phyloP scores from a whole-genome alignment of 2,329 filamentous ascomycete species.

The Orbilia blumenaviensis region DNA sequence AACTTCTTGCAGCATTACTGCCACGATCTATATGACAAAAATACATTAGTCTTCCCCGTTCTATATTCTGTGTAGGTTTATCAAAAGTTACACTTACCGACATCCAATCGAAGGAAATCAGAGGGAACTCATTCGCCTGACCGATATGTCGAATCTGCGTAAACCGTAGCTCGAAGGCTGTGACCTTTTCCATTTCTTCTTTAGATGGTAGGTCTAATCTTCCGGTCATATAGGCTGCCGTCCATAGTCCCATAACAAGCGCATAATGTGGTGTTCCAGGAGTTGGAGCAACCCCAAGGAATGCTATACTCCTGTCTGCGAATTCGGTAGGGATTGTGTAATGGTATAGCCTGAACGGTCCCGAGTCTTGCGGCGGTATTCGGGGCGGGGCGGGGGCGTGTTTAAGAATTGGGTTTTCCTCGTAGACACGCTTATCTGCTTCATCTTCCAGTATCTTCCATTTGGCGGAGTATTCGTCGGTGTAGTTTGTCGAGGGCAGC shows the following conservation, averaged over 20 bases:
- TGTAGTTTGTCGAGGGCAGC: constrained; percentile 29
- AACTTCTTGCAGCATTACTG: constrained; percentile 31
- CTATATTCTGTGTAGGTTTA: background rate
- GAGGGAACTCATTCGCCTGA: constrained; percentile 42
- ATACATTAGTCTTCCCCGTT: background rate
- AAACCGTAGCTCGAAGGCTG: constrained; percentile 45
- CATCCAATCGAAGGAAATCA: constrained; percentile 49
- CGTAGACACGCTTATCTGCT: constrained; percentile 42
- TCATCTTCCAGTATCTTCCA: constrained; percentile 43
- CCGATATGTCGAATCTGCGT: constrained; percentile 48
- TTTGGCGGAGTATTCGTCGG: constrained; percentile 39
- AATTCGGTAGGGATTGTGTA: constrained; percentile 47
- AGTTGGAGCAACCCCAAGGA: constrained; percentile 39
- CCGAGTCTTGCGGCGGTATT: constrained; percentile 46
- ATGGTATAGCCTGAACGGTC: constrained; percentile 47
- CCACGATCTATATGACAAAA: constrained; percentile 17
- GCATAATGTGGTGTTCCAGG: constrained; percentile 29
- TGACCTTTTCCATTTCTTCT: constrained; percentile 40
- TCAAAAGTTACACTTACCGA: constrained; percentile 18
- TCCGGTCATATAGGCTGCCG: constrained; percentile 35
- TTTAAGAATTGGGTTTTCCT: constrained; percentile 44
- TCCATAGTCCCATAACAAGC: constrained; percentile 34
- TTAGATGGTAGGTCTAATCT: constrained; percentile 39
- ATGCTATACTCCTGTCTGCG: constrained; percentile 43
- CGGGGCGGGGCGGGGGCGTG: constrained; percentile 31